Evolutionary conservation across 768 basidiomycete species (phyloP).

Genomic region (Termitomyces sp.): DNA sequence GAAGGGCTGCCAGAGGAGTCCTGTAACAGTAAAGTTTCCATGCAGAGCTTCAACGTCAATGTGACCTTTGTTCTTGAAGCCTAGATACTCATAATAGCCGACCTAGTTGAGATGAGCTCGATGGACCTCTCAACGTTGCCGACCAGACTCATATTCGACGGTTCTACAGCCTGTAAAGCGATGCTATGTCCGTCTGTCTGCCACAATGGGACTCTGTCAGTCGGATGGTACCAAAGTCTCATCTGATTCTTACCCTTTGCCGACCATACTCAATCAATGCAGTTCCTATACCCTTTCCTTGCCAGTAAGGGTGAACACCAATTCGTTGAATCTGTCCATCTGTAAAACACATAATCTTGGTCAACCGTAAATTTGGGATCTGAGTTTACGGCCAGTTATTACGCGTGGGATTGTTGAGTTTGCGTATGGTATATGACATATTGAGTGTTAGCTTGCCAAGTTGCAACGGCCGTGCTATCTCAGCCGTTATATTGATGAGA

Average conservation of each 20-base stretch:
- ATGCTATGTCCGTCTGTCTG: conserved; percentile 4
- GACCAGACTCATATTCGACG: conserved; percentile 1
- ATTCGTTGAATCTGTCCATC: too few species aligned
- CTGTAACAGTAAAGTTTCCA: conserved; percentile 7
- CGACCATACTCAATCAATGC: conserved; percentile 8
- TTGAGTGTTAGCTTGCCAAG: background rate
- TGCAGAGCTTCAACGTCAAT: conserved; percentile 4
- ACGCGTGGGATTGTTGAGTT: conserved; percentile 3
- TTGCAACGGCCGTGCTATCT: background rate
- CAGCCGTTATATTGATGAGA: too few species aligned
- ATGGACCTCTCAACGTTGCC: background rate
- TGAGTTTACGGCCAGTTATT: background rate
- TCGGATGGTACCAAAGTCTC: background rate
- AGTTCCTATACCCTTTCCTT: conserved; percentile 10
- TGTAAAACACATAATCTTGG: too few species aligned
- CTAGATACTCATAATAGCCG: conserved; percentile 7
- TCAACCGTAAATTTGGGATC: background rate
- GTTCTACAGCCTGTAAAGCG: conserved; percentile 3
- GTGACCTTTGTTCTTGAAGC: conserved; percentile 5
- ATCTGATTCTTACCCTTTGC: background rate
- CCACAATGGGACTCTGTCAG: background rate
- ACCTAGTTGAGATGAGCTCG: background rate
- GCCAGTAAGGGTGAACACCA: conserved; percentile 4
- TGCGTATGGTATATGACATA: conserved; percentile 8
- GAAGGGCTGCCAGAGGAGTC: conserved; percentile 1